Evolutionary conservation across 164 flowering plant genomes (phyloP), one percentile per base, ranked within the genome.

Genomic region (Nymphaea colorata): DNA sequence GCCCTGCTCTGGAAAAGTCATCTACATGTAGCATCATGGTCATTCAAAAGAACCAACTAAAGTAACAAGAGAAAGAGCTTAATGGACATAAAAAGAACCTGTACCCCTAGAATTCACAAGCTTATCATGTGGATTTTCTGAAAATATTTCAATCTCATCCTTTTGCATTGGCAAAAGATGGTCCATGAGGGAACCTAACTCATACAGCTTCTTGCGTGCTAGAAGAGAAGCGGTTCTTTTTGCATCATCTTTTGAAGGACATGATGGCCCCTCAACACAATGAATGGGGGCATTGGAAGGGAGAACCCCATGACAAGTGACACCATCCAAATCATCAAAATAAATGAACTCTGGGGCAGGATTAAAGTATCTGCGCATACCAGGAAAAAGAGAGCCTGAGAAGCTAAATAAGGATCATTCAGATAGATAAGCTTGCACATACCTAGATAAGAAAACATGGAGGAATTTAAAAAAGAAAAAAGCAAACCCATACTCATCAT

Each of bases 231-330:
- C n/a, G n/a, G n/a, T n/a, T n/a, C n/a, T n/a, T n/a, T n/a, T n/a
- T n/a, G n/a, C n/a, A n/a, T n/a, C n/a, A n/a, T n/a, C n/a, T n/a
- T 69, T 83, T 11, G 94, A 86, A 59, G 88, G 47, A 67, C 83
- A 89, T 42, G 94, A 86, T 71, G 71, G 51, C 64, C 99, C 70
- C 43, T 73, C 75, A 67, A 92, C 79, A 74, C 80, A 72, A 77
- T 77, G 84, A 64, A 87, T 70, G 36, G 36, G 97, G 82, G 98
- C 91, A 85, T 87, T 92, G 53, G 91, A 71, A 66, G 99, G 99
- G 62, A 95, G 83, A 66, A 77, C 77, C 67, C 90, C 67, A 44
- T 64, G 76, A 75, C 98, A 95, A 36, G 86, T 66, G 11, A n/a
- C n/a, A 75, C 97, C 99, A 17, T 72, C 80, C 44, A 57, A 10